A percentile compares a stretch with the other conserved stretches of the same genome.
Evolutionary conservation across 2,329 filamentous ascomycete species (phyloP).

Genomic region (Coleophoma eucalyptorum): DNA sequence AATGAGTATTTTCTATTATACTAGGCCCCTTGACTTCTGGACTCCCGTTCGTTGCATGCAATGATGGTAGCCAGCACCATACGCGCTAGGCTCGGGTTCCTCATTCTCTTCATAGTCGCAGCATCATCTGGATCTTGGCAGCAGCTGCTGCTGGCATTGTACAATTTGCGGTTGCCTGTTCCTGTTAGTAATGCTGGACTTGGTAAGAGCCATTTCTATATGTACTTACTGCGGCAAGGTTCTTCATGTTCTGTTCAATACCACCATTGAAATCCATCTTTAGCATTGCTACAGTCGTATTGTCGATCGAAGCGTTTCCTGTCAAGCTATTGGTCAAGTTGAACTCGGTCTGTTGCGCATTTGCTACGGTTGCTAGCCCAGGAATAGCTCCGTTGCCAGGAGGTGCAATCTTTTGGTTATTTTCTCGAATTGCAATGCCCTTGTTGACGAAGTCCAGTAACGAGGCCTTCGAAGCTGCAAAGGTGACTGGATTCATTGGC

Average conservation of each 20-base stretch:
- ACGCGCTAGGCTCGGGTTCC: background rate
- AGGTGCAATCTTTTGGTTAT: conserved; percentile 20
- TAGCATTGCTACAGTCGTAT: conserved; percentile 11
- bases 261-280: conserved; percentile 16
- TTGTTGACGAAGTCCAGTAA: conserved; percentile 16
- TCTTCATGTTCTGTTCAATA: conserved; percentile 17
- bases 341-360: conserved; percentile 15
- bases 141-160: background rate
- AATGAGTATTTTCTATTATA: no score
- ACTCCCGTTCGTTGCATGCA: background rate
- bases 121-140: background rate
- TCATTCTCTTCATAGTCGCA: background rate
- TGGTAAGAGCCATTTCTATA: background rate
- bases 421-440: conserved; percentile 15
- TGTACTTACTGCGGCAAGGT: conserved; percentile 13
- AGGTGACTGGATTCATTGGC: conserved; percentile 11
- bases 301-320: conserved; percentile 2
- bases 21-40: background rate
- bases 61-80: background rate
- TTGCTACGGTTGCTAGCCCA: conserved; percentile 15
- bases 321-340: conserved; percentile 13
- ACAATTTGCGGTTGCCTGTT: background rate
- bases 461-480: conserved; percentile 9
- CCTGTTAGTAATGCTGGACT: background rate
- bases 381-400: conserved; percentile 12